phyloP scores from a whole-genome alignment of 345 rosid genomes.

The Heritiera littoralis region DNA sequence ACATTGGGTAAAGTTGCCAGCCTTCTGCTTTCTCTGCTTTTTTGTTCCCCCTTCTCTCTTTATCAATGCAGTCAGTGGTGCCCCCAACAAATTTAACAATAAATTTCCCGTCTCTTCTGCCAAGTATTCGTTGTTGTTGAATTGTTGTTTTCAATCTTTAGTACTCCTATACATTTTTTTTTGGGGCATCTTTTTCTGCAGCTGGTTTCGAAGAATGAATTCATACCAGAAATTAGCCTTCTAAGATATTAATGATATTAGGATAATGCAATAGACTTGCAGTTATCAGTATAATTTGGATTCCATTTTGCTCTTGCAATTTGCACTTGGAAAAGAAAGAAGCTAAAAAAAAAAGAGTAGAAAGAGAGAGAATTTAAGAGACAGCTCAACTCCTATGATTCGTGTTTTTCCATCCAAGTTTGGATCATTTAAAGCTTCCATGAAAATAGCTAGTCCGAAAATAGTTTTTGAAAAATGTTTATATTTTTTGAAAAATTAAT shows the following conservation, averaged over 20 bases:
- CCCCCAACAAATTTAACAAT: neutral
- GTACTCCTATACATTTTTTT: too few species aligned
- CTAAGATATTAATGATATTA: too few species aligned
- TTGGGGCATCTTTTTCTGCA: too few species aligned
- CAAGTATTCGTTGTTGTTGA: neutral
- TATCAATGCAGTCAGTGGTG: neutral
- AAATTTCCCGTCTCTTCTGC: neutral
- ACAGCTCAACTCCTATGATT: neutral
- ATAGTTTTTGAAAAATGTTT: too few species aligned
- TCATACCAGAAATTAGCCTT: neutral
- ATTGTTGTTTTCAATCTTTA: neutral
- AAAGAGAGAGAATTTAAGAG: too few species aligned
- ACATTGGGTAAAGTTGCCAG: neutral
- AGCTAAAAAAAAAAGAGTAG: too few species aligned
- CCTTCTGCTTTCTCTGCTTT: slow-evolving; percentile 5
- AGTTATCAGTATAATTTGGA: too few species aligned
- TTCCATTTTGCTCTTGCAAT: too few species aligned
- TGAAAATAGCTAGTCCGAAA: neutral
- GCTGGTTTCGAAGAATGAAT: too few species aligned
- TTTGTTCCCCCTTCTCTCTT: slow-evolving; percentile 1
- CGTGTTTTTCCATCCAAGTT: too few species aligned
- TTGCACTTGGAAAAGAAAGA: too few species aligned
- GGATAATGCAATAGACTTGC: neutral
- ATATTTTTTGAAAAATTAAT: too few species aligned
- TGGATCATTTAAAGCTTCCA: neutral